Base-by-base conservation (phyloP, 768 basidiomycete species). In the Gymnopilus junonius region DNA sequence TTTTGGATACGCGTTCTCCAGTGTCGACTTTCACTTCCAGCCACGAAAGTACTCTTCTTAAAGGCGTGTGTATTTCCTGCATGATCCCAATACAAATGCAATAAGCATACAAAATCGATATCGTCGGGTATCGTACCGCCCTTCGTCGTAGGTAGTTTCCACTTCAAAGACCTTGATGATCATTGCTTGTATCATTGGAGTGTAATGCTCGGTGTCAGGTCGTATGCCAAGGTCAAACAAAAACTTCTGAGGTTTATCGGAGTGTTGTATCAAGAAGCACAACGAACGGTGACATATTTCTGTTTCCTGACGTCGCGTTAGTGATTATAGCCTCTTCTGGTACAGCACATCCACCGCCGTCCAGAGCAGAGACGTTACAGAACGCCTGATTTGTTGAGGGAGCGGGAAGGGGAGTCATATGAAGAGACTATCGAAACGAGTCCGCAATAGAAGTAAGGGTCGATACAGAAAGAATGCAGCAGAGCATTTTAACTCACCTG, bases 61-160 rank as follows among this genome's bases (percentile, higher is more conserved):
- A 87, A 87, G 0, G 77, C 77, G 2, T 67, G 55, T 8, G 79
- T 70, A 63, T 88, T 76, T 0, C 86, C 86, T 46, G 80, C 74
- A 70, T 81, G 80, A 69, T 87, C 87, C 67, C 79, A 87, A 66
- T 87, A 85, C 29, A 82, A 65, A 61, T 88, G 87, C 40, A 82
- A 84, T 39, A 86, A 50, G 45, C 80, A 76, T 34, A 86, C 78
- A 11, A 74, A 74, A 29, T 79, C 71, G 58, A 87, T 78, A n/a
- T 84, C 75, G 7, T 70, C 70, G 0, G 85, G 81, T 3, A 71
- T 62, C 1, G 82, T 48, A 0, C 83, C 82, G n/a, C 87, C 87
- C 55, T 80, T 81, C 7, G 6, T 40, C 75, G 58, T 82, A 78
- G 0, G 71, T 67, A 21, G 74, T 65, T 21, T 70, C 69, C 17